Percentiles rank a stretch among this genome's conserved stretches.
Evolutionary conservation across 306 rosid genomes (phyloP).

Genomic region (Alnus rubra): DNA sequence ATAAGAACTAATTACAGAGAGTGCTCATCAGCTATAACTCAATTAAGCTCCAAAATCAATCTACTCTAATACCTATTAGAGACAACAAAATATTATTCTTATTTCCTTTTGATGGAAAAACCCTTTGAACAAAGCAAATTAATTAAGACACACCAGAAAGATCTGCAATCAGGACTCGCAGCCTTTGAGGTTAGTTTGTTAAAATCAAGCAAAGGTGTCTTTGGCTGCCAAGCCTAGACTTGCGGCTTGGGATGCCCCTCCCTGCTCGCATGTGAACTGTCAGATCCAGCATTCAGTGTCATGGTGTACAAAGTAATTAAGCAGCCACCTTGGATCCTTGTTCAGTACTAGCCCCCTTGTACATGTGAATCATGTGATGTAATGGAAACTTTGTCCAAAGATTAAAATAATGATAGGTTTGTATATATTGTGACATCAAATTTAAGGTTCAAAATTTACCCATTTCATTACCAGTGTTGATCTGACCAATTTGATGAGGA

Average conservation of each 20-base stretch:
- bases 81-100: not conserved
- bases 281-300: not conserved
- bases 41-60: not conserved
- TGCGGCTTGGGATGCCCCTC: not conserved
- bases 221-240: not conserved
- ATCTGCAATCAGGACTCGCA: not conserved
- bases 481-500: conserved; percentile 3
- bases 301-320: not conserved
- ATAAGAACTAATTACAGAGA: not conserved
- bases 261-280: no score
- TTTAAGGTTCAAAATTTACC: not conserved
- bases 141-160: not conserved
- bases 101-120: not conserved
- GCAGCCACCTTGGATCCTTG: not conserved
- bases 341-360: not conserved
- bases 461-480: not conserved
- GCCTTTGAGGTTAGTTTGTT: not conserved
- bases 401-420: not conserved
- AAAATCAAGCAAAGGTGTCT: not conserved
- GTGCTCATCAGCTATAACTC: not conserved
- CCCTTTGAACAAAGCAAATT: not conserved
- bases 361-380: not conserved
- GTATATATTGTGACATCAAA: not conserved
- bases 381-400: not conserved
- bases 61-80: not conserved